Evolutionary conservation across 371 early-diverging fungal genomes (phyloP), one percentile per base, ranked within the genome.

Genomic region (Mucor ambiguus): DNA sequence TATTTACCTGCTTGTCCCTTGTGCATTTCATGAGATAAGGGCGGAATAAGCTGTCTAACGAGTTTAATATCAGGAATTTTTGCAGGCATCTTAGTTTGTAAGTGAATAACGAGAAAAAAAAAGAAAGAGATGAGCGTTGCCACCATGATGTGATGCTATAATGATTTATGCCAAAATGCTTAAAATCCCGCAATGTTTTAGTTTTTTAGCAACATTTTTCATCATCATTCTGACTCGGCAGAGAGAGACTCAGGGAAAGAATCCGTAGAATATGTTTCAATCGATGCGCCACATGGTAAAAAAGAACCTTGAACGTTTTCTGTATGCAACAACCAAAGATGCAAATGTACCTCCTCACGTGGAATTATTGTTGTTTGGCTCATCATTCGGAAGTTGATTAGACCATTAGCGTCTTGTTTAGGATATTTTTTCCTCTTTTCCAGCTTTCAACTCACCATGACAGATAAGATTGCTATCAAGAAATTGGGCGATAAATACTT

Each of bases 1-100:
- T 57, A 20, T 38, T 43, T 77, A 91, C 93, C 94, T 68, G 91
- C 88, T 80, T 95, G 95, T 33, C 97, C 97, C 75, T 96, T 96
- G 78, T 91, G 92, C 54, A 93, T 72, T 43, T 79, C 72, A 32
- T 64, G 62, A 5, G 85, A 76, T 37, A 95, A 86, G 18, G 92
- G 90, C 20, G 93, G 95, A 61, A 95, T 83, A 12, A 94, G 74
- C 55, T 86, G 80, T 11, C 86, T 81, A 20, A 89, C 76, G 61
- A 76, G 77, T 10, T 72, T 67, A 29, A 87, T 76, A 60, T 78
- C 79, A 24, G 82, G 81, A 28, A 77, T 70, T 58, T 63, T 74
- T 6, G 80, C 66, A 33, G 74, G 65, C 75, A 79, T 78, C 16
- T 35, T 66, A 10, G 12, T 48, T 35, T 18, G 32, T 18, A 22